Evolutionary conservation across 352 stramenopile genomes (phyloP).

Genomic region (Globisporangium megalacanthum): DNA sequence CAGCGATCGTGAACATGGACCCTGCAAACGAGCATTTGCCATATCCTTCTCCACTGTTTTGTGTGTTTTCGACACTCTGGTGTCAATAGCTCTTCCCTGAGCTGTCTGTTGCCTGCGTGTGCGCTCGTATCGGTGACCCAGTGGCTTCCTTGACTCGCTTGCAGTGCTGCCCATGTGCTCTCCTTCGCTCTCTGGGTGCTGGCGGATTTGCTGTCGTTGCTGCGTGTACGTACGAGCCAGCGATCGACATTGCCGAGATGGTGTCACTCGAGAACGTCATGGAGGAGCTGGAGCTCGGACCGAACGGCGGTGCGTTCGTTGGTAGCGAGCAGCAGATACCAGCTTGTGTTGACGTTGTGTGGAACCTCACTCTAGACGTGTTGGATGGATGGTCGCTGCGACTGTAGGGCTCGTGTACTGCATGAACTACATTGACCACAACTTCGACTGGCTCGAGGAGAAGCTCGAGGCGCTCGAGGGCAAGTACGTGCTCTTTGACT

Average conservation of each 20-base stretch:
- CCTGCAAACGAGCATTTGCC: slow-evolving; percentile 93
- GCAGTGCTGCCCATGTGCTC: no score
- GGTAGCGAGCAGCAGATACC: not conserved
- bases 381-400: not conserved
- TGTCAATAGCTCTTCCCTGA: no score
- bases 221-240: slow-evolving; percentile 38
- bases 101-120: not conserved
- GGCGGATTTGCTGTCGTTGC: slow-evolving; percentile 1
- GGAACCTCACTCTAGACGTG: no score
- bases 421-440: slow-evolving; percentile 98
- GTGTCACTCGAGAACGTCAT: slow-evolving; percentile 94
- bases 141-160: slow-evolving; percentile 5
- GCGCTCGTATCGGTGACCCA: not conserved
- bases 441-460: slow-evolving; percentile 98
- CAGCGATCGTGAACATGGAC: slow-evolving; percentile 97
- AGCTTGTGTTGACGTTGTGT: not conserved
- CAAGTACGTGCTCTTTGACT: slow-evolving; percentile 99
- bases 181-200: slow-evolving; percentile 1
- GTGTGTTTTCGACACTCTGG: no score
- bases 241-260: slow-evolving; percentile 95
- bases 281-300: slow-evolving; percentile 93
- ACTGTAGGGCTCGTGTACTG: slow-evolving; percentile 94
- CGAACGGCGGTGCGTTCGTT: slow-evolving; percentile 86
- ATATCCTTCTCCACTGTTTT: slow-evolving; percentile 14
- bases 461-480: slow-evolving; percentile 67